Conservation (phyloP, 257 asterid genomes). For the Dorcoceras hygrometricum region DNA sequence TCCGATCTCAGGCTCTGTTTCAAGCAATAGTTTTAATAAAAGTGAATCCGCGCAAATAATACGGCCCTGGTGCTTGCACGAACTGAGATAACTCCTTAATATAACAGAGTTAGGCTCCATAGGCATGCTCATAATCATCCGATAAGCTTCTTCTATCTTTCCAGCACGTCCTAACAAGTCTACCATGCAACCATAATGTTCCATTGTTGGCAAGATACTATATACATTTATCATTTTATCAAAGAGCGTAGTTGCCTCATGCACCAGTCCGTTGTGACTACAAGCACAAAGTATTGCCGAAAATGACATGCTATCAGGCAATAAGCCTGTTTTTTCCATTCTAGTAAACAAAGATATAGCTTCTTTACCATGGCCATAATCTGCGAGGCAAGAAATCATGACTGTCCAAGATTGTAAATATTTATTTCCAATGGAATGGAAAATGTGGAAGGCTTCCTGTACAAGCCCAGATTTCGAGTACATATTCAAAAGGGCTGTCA, state of each 20-base stretch:
- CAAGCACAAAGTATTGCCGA: slow-evolving; percentile 66
- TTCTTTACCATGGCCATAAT: slow-evolving; percentile 54
- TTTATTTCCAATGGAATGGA: slow-evolving; percentile 35
- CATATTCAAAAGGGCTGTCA: slow-evolving; percentile 64
- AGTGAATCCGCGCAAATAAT: slow-evolving; percentile 33
- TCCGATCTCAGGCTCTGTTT: slow-evolving; percentile 59
- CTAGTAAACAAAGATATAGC: slow-evolving; percentile 49
- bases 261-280: slow-evolving; percentile 62
- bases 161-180: slow-evolving; percentile 74
- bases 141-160: slow-evolving; percentile 61
- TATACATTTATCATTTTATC: slow-evolving; percentile 48
- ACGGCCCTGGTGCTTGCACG: slow-evolving; percentile 53
- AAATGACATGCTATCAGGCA: slow-evolving; percentile 54
- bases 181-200: slow-evolving; percentile 77
- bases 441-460: slow-evolving; percentile 50
- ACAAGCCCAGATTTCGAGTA: slow-evolving; percentile 60
- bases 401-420: slow-evolving; percentile 65
- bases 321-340: slow-evolving; percentile 56
- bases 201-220: slow-evolving; percentile 59
- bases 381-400: slow-evolving; percentile 68
- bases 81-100: slow-evolving; percentile 62
- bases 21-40: slow-evolving; percentile 39
- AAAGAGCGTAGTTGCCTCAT: slow-evolving; percentile 46
- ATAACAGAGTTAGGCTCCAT: slow-evolving; percentile 58
- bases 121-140: slow-evolving; percentile 50